These are phyloP conservation scores for Mycena sanguinolenta DNA, from an alignment of 768 basidiomycete genomes.

Conservation along the genomic window DNA sequence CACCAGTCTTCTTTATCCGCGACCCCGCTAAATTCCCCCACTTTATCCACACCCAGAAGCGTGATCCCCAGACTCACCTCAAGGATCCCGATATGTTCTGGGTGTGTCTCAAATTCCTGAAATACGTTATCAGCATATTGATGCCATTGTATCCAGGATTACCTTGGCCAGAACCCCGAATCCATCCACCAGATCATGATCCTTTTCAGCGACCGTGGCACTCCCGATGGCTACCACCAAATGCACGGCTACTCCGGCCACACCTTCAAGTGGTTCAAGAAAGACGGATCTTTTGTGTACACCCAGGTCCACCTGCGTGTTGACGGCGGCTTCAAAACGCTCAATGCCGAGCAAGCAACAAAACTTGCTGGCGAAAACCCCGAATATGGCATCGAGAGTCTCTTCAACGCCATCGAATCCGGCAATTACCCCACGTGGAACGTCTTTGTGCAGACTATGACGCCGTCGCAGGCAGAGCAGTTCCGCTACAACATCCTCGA, in stretches of 20 bases:
- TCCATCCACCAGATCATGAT: constrained; percentile 92
- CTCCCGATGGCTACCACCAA: constrained; percentile 89
- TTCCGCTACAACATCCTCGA: constrained; percentile 94
- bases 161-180: constrained; percentile 89
- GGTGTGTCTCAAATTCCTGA: constrained; percentile 54
- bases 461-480: constrained; percentile 88
- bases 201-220: constrained; percentile 94
- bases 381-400: constrained; percentile 84
- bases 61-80: constrained; percentile 91
- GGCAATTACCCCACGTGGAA: constrained; percentile 90
- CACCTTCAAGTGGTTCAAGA: constrained; percentile 90
- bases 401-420: constrained; percentile 87
- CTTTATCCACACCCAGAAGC: constrained; percentile 95
- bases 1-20: constrained; percentile 91
- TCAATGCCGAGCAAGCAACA: constrained; percentile 75
- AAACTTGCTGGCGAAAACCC: constrained; percentile 81
- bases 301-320: constrained; percentile 87
- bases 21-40: constrained; percentile 93
- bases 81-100: constrained; percentile 91
- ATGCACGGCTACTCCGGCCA: constrained; percentile 96
- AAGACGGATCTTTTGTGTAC: constrained; percentile 87
- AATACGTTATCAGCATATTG: constrained; percentile 6
- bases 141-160: constrained; percentile 70
- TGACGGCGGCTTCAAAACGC: constrained; percentile 88
- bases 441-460: constrained; percentile 95